These are phyloP conservation scores for Pseudocercospora pini-densiflorae DNA, from an alignment of 2,329 filamentous ascomycete species.

Conservation along the genomic window DNA sequence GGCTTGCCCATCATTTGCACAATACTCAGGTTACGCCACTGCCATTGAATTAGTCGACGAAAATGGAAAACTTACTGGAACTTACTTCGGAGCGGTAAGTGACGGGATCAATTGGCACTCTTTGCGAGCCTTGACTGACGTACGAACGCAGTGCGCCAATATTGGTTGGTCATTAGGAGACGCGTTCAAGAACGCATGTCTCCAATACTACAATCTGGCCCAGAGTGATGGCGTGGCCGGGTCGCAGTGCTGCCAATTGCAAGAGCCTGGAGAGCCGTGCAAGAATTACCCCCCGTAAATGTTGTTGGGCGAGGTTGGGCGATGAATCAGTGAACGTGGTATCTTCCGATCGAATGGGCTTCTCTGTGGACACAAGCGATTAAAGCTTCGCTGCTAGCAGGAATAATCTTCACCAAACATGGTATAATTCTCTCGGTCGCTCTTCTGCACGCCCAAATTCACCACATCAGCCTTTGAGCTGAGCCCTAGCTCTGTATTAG, in stretches of 20 bases:
- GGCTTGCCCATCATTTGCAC: too few relatives aligned
- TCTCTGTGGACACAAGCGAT: not conserved
- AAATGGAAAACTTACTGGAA: not conserved
- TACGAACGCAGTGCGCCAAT: not conserved
- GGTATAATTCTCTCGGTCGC: not conserved
- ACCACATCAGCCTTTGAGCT: too few relatives aligned
- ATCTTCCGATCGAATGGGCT: not conserved
- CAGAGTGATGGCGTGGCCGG: not conserved
- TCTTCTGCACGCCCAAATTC: too few relatives aligned
- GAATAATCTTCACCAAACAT: not conserved
- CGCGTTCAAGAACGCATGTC: not conserved
- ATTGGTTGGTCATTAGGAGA: not conserved
- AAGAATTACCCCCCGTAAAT: not conserved
- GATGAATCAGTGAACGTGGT: too few relatives aligned
- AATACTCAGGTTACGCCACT: too few relatives aligned
- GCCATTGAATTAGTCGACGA: not conserved
- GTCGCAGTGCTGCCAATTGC: not conserved
- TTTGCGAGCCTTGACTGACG: not conserved
- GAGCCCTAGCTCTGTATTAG: too few relatives aligned
- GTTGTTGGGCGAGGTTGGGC: not conserved
- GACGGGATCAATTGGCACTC: too few relatives aligned
- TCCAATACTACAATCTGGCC: not conserved
- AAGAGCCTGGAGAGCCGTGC: not conserved
- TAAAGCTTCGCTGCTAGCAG: not conserved
- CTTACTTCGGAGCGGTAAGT: not conserved